phyloP scores from a whole-genome alignment of 345 rosid genomes.

The Orychophragmus violaceus region DNA sequence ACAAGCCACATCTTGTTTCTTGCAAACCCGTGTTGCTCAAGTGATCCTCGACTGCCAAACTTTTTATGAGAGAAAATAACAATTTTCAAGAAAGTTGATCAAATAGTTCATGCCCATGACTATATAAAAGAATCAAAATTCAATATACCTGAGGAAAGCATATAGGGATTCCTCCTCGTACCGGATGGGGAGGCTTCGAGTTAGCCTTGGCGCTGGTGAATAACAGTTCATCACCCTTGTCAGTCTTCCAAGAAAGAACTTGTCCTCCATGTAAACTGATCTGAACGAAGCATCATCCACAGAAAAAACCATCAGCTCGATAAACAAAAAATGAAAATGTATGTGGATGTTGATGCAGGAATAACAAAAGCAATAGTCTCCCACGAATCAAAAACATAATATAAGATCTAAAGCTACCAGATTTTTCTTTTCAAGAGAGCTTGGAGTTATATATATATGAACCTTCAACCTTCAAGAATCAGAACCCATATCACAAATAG shows the following conservation, averaged over 20 bases:
- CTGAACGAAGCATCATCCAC: constrained; percentile 32
- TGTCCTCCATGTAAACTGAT: constrained; percentile 87
- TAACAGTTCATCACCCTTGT: no score
- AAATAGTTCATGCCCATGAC: neutral
- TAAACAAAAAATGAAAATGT: neutral
- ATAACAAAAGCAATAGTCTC: neutral
- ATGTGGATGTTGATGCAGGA: neutral
- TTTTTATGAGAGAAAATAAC: neutral
- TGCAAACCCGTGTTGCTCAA: no score
- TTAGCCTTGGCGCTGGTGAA: no score
- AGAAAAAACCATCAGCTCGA: neutral
- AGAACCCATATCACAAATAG: neutral
- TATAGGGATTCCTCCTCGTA: no score
- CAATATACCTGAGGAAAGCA: constrained; percentile 95
- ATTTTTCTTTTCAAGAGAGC: neutral
- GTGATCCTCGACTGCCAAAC: no score
- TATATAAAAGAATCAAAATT: no score
- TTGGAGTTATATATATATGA: neutral
- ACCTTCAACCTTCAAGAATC: neutral
- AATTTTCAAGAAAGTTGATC: neutral
- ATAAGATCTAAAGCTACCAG: neutral
- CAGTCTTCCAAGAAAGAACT: no score
- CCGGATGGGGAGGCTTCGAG: no score
- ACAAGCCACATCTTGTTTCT: no score
- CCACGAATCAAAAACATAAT: neutral